A percentile compares a stretch with the other conserved stretches of the same genome.
Evolutionary conservation across 352 stramenopile species (phyloP).

Genomic region (Lagenidium sp.): DNA sequence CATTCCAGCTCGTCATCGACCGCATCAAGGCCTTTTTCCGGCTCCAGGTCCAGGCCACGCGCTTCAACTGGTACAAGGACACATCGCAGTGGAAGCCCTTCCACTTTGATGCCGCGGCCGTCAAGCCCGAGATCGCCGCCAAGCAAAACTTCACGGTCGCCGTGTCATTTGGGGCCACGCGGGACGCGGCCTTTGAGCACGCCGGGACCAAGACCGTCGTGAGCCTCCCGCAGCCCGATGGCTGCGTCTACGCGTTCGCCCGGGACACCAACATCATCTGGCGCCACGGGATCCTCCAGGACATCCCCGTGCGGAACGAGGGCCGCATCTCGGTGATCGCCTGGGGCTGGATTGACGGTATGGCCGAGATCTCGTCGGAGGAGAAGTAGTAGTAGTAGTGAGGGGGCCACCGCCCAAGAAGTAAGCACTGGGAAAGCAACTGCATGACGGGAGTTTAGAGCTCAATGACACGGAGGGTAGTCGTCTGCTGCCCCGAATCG

Average conservation of each 20-base stretch:
- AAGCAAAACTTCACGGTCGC: constrained; percentile 95
- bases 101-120: constrained; percentile 90
- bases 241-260: constrained; percentile 89
- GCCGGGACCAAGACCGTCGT: constrained; percentile 73
- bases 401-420: background rate
- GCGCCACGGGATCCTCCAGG: constrained; percentile 88
- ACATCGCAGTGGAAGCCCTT: constrained; percentile 91
- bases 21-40: constrained; percentile 84
- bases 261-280: constrained; percentile 92
- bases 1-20: constrained; percentile 74
- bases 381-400: background rate
- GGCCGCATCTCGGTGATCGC: constrained; percentile 92
- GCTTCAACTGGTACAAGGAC: constrained; percentile 96
- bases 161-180: constrained; percentile 88
- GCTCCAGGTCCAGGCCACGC: constrained; percentile 82
- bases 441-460: constrained; percentile 4
- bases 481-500: too few relatives aligned
- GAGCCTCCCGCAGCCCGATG: constrained; percentile 91
- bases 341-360: constrained; percentile 85
- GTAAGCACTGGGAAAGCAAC: background rate
- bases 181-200: constrained; percentile 89
- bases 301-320: constrained; percentile 78
- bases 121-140: constrained; percentile 87
- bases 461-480: constrained; percentile 12
- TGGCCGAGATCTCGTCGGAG: constrained; percentile 24